Evolutionary conservation across 1,284 basidiomycete species (phyloP).

Genomic region (Rhodotorula sp.): DNA sequence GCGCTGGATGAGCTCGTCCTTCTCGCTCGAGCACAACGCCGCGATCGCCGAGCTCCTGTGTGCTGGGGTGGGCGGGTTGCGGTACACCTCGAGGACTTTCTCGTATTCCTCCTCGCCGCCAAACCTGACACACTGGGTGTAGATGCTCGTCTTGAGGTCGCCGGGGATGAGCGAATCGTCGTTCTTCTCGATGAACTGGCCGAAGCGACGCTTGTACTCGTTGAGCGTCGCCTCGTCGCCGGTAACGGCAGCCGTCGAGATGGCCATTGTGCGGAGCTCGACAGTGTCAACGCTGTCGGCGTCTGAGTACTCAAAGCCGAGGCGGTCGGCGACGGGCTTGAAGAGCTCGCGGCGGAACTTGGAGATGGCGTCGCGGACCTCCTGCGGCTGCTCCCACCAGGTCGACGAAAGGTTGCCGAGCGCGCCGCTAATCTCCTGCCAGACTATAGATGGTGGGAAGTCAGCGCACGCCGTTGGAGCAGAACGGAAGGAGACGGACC

Average conservation of each 20-base stretch:
- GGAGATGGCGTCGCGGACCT: conserved; percentile 62
- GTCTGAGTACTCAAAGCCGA: conserved; percentile 74
- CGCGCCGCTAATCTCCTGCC: conserved; percentile 63
- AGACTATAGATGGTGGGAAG: conserved; percentile 52
- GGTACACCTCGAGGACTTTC: conserved; percentile 63
- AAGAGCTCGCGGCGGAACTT: conserved; percentile 58
- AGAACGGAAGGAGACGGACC: conserved; percentile 2
- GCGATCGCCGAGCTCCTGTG: conserved; percentile 51
- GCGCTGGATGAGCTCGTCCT: conserved; percentile 46
- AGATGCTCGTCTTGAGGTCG: conserved; percentile 45
- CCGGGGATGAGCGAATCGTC: conserved; percentile 76
- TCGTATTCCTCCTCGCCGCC: conserved; percentile 79
- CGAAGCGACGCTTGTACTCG: conserved; percentile 74
- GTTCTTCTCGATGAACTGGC: conserved; percentile 65
- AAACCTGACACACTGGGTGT: conserved; percentile 61
- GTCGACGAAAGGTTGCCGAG: conserved; percentile 62
- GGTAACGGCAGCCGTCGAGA: conserved; percentile 60
- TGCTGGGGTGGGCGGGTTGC: conserved; percentile 62
- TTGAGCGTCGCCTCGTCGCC: conserved; percentile 61
- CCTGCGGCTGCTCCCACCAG: conserved; percentile 80
- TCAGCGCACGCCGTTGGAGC: not conserved
- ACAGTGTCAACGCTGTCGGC: conserved; percentile 70
- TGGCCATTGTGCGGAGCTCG: conserved; percentile 73
- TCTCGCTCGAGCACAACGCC: conserved; percentile 46
- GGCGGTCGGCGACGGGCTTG: conserved; percentile 70